Base-by-base conservation (phyloP, 306 rosid genomes). In the Canavalia gladiata region DNA sequence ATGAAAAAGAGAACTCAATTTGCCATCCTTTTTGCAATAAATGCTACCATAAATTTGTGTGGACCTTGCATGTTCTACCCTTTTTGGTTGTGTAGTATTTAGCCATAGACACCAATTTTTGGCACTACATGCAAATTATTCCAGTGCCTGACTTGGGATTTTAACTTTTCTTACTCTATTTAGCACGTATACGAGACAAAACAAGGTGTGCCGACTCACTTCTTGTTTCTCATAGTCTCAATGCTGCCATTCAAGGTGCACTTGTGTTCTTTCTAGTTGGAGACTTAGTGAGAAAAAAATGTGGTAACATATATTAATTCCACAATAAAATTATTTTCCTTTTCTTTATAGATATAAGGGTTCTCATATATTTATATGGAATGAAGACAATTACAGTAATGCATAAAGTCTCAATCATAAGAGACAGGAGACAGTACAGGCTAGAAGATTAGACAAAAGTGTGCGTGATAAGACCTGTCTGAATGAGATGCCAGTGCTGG, bases 161-260 rank as follows among this genome's bases (percentile, higher is more conserved):
- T 78, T 42, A 55, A 39, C 9, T 34, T 47, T 81, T 64, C 52
- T 55, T 18, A 30, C 46, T 64, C 8, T 31, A 54, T 37, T 34
- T 35, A 37, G 56, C 78, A 78, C 57, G 66, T 67, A 59, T 59
- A 66, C 56, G n/a, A 70, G 89, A 88, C 92, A 84, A 49, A 18
- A 41, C 78, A 79, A 43, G 62, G 85, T 86, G 88, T 75, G 82
- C 74, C 84, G 82, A 76, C 78, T 81, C 88, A 86, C 46, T 42
- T 67, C 56, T 68, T 50, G 78, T 69, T 31, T 33, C 37, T 29
- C 12, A 5, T 30, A 7, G 47, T 66, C 52, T 63, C 68, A 43
- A 13, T 62, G 74, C 58, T 75, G n/a, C 59, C 52, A 54, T 41
- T 33, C 13, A 74, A 6, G 37, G 4, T n/a, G 42, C 74, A 57